Evolutionary conservation across 805 yeast genomes (phyloP), one percentile per base, ranked within the genome.

Genomic region (Pichia phayaonensis): DNA sequence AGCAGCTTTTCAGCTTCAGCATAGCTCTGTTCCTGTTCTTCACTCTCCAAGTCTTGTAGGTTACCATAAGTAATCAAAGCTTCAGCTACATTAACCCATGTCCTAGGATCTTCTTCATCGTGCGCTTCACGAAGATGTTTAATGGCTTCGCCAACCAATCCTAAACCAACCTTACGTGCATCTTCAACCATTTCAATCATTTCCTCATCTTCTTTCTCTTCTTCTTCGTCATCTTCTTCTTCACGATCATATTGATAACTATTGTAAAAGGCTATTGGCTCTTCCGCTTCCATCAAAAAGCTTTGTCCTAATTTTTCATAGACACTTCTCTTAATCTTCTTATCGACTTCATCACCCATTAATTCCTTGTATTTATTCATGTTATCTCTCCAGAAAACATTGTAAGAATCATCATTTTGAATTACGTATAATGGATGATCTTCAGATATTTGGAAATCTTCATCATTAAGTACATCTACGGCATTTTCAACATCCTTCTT

Each of bases 41-140:
- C 68, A 47, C 84, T 73, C 26, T 84, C 89, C 24, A 78, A 69
- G 10, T 83, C 86, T 53, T 76, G 72, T 46, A 90, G 63, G 59
- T 90, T 90, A 16, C 90, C 97, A 57, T 86, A 69, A 16, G 85
- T 79, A 36, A 92, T 87, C 60, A 80, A 72, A 1, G 95, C 90
- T 65, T 92, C 98, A 1, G 97, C 96, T 44, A 86, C 75, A 60
- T 80, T 78, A 13, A 83, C 95, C 87, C 92, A 85, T 6, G 85
- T 73, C 52, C 83, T 84, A 0, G 95, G 95, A 40, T 84, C 88
- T 44, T 83, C 86, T 20, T 79, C 81, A 46, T 80, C 80, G 63
- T 83, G 79, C 0, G 90, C 84, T 49, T 71, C 67, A 49, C 72
- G 66, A 49, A 90, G 70, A 59, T 78, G 77, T 39, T 72, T 68